Conservation (phyloP, 2,329 filamentous ascomycete species). For the Exophiala sp. region DNA sequence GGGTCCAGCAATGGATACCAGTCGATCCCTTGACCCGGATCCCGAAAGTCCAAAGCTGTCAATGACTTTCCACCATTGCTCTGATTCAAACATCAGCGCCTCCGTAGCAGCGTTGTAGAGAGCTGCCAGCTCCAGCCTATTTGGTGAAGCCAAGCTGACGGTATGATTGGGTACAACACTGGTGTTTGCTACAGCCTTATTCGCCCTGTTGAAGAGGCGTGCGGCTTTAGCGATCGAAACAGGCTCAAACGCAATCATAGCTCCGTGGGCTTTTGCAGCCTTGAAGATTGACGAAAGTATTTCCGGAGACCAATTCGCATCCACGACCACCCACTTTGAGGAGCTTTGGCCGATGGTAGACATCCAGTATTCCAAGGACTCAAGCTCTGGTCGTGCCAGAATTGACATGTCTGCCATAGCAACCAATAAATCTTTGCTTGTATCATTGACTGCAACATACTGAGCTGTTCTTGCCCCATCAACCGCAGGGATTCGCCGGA, state of each 20-base stretch:
- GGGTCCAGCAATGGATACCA: conserved; percentile 64
- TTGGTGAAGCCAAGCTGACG: conserved; percentile 77
- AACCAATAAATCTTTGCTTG: conserved; percentile 75
- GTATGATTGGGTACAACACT: conserved; percentile 58
- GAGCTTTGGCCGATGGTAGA: conserved; percentile 54
- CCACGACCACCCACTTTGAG: conserved; percentile 77
- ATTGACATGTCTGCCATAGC: conserved; percentile 97
- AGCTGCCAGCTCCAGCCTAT: conserved; percentile 72
- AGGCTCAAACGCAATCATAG: conserved; percentile 76
- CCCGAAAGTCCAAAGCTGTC: conserved; percentile 73
- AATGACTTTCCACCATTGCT: conserved; percentile 75
- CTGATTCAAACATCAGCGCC: conserved; percentile 64
- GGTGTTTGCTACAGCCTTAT: conserved; percentile 33
- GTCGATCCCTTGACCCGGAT: conserved; percentile 65
- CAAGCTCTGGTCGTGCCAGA: conserved; percentile 52
- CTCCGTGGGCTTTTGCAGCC: conserved; percentile 55
- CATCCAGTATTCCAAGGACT: conserved; percentile 57
- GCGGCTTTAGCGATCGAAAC: conserved; percentile 78
- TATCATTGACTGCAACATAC: conserved; percentile 86
- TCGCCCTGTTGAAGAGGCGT: conserved; percentile 56
- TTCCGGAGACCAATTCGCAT: conserved; percentile 75
- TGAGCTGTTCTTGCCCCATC: conserved; percentile 71
- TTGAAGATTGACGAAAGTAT: conserved; percentile 66
- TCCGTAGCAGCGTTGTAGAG: conserved; percentile 71
- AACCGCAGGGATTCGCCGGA: conserved; percentile 55